These are phyloP conservation scores for Malus orientalis DNA, from an alignment of 306 rosid species.

Conservation along the genomic window DNA sequence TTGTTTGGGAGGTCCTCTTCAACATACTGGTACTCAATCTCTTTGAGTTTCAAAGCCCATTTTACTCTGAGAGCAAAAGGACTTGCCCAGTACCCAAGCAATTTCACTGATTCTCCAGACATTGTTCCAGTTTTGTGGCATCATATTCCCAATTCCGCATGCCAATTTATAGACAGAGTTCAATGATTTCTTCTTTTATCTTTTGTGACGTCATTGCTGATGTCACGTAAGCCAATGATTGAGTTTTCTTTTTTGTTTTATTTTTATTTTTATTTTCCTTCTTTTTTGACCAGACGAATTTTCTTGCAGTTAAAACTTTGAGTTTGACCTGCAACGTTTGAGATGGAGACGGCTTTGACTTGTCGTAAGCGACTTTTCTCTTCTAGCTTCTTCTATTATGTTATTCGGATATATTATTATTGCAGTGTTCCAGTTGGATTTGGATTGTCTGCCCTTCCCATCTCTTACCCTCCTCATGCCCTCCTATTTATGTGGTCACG, in stretches of 20 bases:
- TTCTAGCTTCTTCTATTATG: no score
- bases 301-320: not conserved
- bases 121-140: not conserved
- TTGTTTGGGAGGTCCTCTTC: conserved; percentile 37
- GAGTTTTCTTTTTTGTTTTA: not conserved
- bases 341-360: not conserved
- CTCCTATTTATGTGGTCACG: no score
- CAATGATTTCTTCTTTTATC: no score
- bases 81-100: conserved; percentile 42
- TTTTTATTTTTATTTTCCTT: no score
- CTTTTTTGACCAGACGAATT: no score
- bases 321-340: not conserved
- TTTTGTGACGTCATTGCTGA: not conserved
- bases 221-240: not conserved
- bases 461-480: no score
- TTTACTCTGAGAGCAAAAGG: conserved; percentile 25
- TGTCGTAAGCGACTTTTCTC: not conserved
- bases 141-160: not conserved
- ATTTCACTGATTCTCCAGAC: conserved; percentile 24
- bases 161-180: not conserved
- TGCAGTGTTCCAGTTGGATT: no score
- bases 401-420: no score
- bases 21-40: conserved; percentile 20
- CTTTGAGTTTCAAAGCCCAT: conserved; percentile 40
- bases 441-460: no score